Percentiles rank a stretch among this genome's conserved stretches.
These are phyloP conservation scores for Fusarium nygamai DNA, from an alignment of 2,329 filamentous ascomycete genomes.

Conservation along the genomic window DNA sequence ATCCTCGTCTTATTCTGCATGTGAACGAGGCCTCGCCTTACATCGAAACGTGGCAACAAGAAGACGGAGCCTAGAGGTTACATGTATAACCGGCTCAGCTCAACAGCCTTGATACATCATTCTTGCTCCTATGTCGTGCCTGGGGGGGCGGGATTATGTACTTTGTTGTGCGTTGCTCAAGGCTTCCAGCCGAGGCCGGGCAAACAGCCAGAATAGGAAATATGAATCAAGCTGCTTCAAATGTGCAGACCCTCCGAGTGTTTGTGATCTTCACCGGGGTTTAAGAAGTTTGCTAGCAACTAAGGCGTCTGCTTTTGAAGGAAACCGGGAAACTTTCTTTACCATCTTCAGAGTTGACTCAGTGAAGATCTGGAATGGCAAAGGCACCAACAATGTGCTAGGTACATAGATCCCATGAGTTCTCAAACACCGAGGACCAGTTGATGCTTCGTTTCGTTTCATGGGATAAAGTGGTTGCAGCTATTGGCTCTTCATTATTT, in stretches of 20 bases:
- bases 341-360: not conserved
- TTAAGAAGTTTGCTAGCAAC: slow-evolving; percentile 5
- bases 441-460: not conserved
- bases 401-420: slow-evolving; percentile 4
- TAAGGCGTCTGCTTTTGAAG: not conserved
- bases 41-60: not conserved
- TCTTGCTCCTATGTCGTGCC: slow-evolving; percentile 21
- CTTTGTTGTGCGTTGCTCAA: slow-evolving; percentile 17
- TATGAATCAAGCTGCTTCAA: slow-evolving; percentile 17
- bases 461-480: slow-evolving; percentile 26
- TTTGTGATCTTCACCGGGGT: slow-evolving; percentile 15
- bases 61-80: not conserved
- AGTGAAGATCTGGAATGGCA: slow-evolving; percentile 1
- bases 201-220: slow-evolving; percentile 22
- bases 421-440: not conserved
- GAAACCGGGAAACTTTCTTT: not conserved
- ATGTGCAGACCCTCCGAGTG: slow-evolving; percentile 13
- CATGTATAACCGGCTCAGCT: not conserved
- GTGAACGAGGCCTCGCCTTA: not conserved
- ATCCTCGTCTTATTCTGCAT: not conserved
- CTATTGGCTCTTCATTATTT: not conserved
- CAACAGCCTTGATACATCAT: slow-evolving; percentile 2
- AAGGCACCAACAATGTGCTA: not conserved
- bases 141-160: slow-evolving; percentile 29
- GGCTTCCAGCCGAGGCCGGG: slow-evolving; percentile 11